Percentiles rank a stretch among this genome's conserved stretches.
Evolutionary conservation across 1,139 yeast species (phyloP).

Genomic region (Candida gigantensis): DNA sequence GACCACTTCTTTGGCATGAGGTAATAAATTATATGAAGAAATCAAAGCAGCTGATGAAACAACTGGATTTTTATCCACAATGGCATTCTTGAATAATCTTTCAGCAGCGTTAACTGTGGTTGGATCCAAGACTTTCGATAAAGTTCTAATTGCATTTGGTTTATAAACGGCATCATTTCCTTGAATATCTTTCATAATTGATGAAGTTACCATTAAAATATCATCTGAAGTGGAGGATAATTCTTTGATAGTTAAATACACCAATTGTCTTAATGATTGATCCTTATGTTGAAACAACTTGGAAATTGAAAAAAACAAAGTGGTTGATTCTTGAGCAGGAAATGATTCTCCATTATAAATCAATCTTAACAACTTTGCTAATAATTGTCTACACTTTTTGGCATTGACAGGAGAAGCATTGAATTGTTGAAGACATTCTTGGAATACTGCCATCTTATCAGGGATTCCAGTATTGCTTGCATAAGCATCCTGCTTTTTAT

Average conservation of each 20-base stretch:
- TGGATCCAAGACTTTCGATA: conserved; percentile 86
- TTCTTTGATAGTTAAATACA: conserved; percentile 91
- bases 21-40: conserved; percentile 85
- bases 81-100: conserved; percentile 86
- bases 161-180: conserved; percentile 82
- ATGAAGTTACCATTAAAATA: conserved; percentile 94
- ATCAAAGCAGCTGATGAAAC: conserved; percentile 92
- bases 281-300: conserved; percentile 94
- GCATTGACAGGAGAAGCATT: conserved; percentile 91
- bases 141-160: conserved; percentile 93
- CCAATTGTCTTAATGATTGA: conserved; percentile 88
- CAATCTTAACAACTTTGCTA: conserved; percentile 72
- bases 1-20: conserved; percentile 87
- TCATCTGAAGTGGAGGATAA: conserved; percentile 83
- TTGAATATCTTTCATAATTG: conserved; percentile 97
- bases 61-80: conserved; percentile 87
- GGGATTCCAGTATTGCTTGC: conserved; percentile 60
- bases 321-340: conserved; percentile 88
- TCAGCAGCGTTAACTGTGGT: conserved; percentile 94
- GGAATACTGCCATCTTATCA: conserved; percentile 96
- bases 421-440: conserved; percentile 91
- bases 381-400: conserved; percentile 75
- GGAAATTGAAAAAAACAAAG: conserved; percentile 89
- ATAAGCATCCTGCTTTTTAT: conserved; percentile 79
- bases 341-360: conserved; percentile 84